phyloP scores from a whole-genome alignment of 2,329 filamentous ascomycete species.

The Sphaerostilbella broomeana region DNA sequence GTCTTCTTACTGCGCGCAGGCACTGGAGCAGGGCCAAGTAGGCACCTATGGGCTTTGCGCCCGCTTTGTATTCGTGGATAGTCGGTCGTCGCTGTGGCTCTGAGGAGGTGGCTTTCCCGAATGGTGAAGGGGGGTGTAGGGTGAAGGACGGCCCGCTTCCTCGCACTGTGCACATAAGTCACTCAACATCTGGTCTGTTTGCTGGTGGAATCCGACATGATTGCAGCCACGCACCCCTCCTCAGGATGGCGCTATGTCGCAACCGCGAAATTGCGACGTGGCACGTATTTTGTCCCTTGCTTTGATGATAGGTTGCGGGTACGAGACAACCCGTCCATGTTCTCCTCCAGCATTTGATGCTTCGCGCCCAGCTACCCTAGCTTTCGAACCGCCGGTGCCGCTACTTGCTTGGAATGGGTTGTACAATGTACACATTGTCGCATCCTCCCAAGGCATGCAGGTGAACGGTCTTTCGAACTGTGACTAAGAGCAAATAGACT shows the following conservation, averaged over 20 bases:
- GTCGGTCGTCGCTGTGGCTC: neutral
- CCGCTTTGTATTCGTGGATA: neutral
- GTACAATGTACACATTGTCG: no score
- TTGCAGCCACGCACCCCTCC: slow-evolving; percentile 12
- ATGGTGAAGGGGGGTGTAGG: slow-evolving; percentile 4
- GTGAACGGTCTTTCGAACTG: no score
- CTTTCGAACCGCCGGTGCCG: no score
- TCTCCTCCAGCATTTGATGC: no score
- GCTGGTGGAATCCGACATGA: slow-evolving; percentile 10
- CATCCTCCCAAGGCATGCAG: no score
- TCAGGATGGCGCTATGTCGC: slow-evolving; percentile 8
- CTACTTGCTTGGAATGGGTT: no score
- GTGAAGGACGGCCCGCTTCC: neutral
- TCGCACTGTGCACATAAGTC: slow-evolving; percentile 13
- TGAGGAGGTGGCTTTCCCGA: no score
- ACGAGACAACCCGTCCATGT: slow-evolving; percentile 3
- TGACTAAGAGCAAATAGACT: no score
- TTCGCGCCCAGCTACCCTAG: no score
- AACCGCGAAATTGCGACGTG: slow-evolving; percentile 15
- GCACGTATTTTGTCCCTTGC: slow-evolving; percentile 12
- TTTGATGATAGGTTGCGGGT: slow-evolving; percentile 5
- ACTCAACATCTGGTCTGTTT: slow-evolving; percentile 8
- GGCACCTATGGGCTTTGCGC: neutral
- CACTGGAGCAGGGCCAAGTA: neutral
- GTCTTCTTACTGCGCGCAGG: no score